Base-by-base conservation (phyloP, 2,329 filamentous ascomycete genomes). In the Nigrograna mackinnonii region DNA sequence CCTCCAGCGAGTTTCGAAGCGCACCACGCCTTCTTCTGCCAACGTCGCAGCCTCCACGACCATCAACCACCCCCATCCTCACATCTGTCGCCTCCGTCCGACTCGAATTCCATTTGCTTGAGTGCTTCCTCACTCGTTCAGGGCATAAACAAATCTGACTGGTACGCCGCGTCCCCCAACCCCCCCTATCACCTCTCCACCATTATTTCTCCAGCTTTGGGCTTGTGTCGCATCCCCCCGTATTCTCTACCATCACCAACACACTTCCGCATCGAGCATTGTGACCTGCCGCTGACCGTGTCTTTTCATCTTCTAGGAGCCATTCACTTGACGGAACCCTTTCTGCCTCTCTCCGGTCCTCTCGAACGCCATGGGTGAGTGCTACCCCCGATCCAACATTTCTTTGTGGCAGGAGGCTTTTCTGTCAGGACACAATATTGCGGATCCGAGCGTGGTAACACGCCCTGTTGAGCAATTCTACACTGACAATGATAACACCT, bases 291-390 rank as follows among this genome's bases (percentile, higher is more conserved):
- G 55, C 61, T 66, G 52, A 64, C 55, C 34, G 44, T 43, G 24
- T 37, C 44, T 35, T 42, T 46, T 38, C 39, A 41, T 30, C 36
- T 9, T 32, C 43, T 49, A 69, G 67, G 52, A 64, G 59, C 58
- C 60, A 53, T 54, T 66, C 64, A 42, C 56, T 66, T 55, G 49
- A 61, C 55, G 43, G 47, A 51, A 49, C 52, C 41, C 49, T 48
- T 47, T 50, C 59, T 58, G 54, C 57, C 45, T 66, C 49, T 49
- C 54, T 55, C 46, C n/a, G n/a, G n/a, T 57, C 54, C 44, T 46
- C 47, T 55, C 52, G 51, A 47, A 55, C 62, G 56, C 55, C 54
- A 69, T 69, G 66, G 66, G 66, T 69, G 65, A 68, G 65, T n/a
- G n/a, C 43, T 38, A 37, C 41, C 35, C 22, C 37, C 30, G 24